Percentiles rank a stretch among this genome's conserved stretches.
These are phyloP conservation scores for Hypomontagnella monticulosa DNA, from an alignment of 495 filamentous ascomycete genomes.

Conservation along the genomic window DNA sequence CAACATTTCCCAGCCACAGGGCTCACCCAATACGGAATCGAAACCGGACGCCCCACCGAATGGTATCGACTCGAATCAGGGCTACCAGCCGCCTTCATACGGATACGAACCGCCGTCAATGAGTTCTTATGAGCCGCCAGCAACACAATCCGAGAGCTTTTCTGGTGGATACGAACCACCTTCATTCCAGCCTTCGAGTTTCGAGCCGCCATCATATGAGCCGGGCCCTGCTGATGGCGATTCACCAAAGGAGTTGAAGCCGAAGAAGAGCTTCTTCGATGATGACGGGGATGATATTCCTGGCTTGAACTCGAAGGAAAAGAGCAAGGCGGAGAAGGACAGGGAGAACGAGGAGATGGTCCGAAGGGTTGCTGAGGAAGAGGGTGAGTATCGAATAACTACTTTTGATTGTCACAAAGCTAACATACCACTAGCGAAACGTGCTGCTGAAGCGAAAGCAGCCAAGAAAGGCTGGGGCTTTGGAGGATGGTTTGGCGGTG, in stretches of 20 bases:
- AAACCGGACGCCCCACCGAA: constrained; percentile 22
- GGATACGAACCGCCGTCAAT: constrained; percentile 54
- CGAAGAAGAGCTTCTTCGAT: constrained; percentile 82
- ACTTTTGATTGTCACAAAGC: constrained; percentile 32
- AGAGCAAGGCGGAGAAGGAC: constrained; percentile 67
- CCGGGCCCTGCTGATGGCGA: constrained; percentile 59
- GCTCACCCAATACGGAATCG: constrained; percentile 6
- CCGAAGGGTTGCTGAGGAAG: constrained; percentile 83
- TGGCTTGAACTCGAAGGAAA: constrained; percentile 48
- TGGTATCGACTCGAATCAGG: constrained; percentile 15
- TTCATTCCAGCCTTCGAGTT: constrained; percentile 59
- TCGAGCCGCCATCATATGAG: constrained; percentile 66
- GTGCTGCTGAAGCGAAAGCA: constrained; percentile 44
- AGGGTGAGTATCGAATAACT: constrained; percentile 63
- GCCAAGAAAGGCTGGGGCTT: constrained; percentile 86
- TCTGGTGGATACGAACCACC: constrained; percentile 59
- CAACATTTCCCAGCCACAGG: constrained; percentile 15
- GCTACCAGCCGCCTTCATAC: constrained; percentile 55
- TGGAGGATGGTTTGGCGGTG: constrained; percentile 79
- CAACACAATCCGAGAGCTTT: constrained; percentile 43
- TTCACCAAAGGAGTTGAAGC: constrained; percentile 54
- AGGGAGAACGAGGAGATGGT: constrained; percentile 80
- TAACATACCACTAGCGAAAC: constrained; percentile 43
- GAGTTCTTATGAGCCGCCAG: constrained; percentile 45
- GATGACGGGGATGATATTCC: constrained; percentile 72